phyloP scores from a whole-genome alignment of 2,329 filamentous ascomycete genomes.

The Trichoderma asperellum region DNA sequence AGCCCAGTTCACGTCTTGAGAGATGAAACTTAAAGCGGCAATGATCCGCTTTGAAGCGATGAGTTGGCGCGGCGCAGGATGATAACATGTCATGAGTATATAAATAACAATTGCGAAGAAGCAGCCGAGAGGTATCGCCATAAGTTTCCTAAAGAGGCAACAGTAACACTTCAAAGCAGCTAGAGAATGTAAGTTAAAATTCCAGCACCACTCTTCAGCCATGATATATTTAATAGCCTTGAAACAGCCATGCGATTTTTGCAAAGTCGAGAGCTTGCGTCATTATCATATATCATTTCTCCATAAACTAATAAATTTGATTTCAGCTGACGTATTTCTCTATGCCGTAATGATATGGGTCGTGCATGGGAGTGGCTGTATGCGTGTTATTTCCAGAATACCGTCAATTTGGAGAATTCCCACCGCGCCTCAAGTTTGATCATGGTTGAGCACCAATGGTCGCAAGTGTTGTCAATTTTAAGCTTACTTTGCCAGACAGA shows the following conservation, averaged over 20 bases:
- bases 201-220: background rate
- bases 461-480: background rate
- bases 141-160: background rate
- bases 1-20: background rate
- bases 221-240: background rate
- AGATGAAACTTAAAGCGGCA: background rate
- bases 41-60: background rate
- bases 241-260: background rate
- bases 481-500: background rate
- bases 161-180: background rate
- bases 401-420: slow-evolving; percentile 35
- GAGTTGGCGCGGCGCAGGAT: background rate
- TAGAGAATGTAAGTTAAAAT: background rate
- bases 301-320: background rate
- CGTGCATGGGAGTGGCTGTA: background rate
- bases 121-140: background rate
- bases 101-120: background rate
- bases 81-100: background rate
- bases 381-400: background rate
- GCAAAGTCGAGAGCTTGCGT: background rate
- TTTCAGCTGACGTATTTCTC: background rate
- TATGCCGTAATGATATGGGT: background rate
- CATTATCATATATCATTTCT: background rate
- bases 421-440: slow-evolving; percentile 77
- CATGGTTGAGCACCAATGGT: slow-evolving; percentile 54